phyloP scores from a whole-genome alignment of 2,329 filamentous ascomycete species.

The Orbilia oligospora region DNA sequence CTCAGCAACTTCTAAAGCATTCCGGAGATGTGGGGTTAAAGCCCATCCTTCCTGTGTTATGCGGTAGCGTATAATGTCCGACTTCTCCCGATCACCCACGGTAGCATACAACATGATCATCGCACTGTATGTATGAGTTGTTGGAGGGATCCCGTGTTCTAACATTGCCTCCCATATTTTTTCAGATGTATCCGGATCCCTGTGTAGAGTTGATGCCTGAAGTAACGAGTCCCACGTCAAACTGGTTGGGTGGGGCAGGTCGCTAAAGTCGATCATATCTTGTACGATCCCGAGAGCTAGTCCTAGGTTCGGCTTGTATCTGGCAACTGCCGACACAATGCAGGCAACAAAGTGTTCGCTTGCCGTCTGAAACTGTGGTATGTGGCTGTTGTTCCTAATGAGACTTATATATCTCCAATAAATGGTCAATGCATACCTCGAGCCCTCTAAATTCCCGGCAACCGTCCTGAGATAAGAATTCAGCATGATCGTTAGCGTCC shows the following conservation, averaged over 20 bases:
- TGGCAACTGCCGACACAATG: constrained; percentile 45
- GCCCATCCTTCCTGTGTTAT: constrained; percentile 42
- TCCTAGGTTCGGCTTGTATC: constrained; percentile 44
- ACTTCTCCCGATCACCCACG: constrained; percentile 29
- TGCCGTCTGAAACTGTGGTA: constrained; percentile 22
- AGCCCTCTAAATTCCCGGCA: constrained; percentile 50
- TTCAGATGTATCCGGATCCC: constrained; percentile 36
- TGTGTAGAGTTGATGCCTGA: constrained; percentile 35
- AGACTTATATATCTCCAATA: constrained; percentile 45
- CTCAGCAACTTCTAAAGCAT: constrained; percentile 22
- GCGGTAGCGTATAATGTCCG: constrained; percentile 7
- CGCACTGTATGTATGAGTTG: constrained; percentile 43
- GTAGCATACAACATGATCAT: constrained; percentile 45
- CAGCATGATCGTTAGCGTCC: constrained; percentile 48
- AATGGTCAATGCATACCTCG: constrained; percentile 40
- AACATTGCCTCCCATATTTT: constrained; percentile 59
- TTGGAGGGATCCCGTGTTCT: constrained; percentile 46
- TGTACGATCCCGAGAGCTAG: constrained; percentile 53
- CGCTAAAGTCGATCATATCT: constrained; percentile 55
- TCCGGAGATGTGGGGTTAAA: constrained; percentile 13
- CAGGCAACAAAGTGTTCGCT: constrained; percentile 48
- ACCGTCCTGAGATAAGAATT: constrained; percentile 52
- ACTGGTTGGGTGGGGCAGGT: constrained; percentile 42
- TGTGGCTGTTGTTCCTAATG: not conserved
- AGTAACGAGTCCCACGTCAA: constrained; percentile 51